Base-by-base conservation (phyloP, 176 grass and related monocot species). In the Canna indica region DNA sequence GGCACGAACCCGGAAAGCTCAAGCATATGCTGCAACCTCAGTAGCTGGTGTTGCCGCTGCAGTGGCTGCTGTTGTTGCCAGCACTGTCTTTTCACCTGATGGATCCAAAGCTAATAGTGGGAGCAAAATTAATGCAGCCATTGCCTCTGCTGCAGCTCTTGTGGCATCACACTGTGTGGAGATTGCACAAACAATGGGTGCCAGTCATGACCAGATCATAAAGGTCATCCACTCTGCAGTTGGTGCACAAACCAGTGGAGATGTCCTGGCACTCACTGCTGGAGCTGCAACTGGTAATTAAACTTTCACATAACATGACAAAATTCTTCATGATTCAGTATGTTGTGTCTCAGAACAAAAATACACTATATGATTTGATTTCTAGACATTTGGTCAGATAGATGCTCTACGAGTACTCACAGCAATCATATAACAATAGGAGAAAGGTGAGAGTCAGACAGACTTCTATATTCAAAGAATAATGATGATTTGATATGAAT, bases 131-230 rank as follows among this genome's bases (percentile, higher is more conserved):
- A 83, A 78, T 2, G 83, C 92, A 4, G 83, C 81, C 22, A 81
- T 91, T 63, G 88, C 88, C 30, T 91, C 88, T 0, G 92, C 92
- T 39, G 86, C 92, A 0, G 88, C 92, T 33, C 81, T 91, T 65
- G 90, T 96, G 72, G 92, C 88, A 38, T 96, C 92, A 15, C 92
- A 96, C 71, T 96, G 92, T 60, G 85, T 96, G 70, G 92, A 96
- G 81, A 96, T 91, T 78, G 92, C 92, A 17, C 92, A 89, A 77
- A 73, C 81, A 29, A 85, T 91, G 66, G 92, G 92, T 36, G 92
- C 88, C 47, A 78, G 66, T 72, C 88, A 96, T 59, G 88, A 91
- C 9, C 88, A 96, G 76, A 91, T 96, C 81, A 68, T 91, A 27
- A 78, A 30, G 27, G 79, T 75, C 47, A 85, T 96, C 75, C 92